Percentiles rank a stretch among this genome's conserved stretches.
Conservation (phyloP, 345 rosid species). For the Camelina neglecta region DNA sequence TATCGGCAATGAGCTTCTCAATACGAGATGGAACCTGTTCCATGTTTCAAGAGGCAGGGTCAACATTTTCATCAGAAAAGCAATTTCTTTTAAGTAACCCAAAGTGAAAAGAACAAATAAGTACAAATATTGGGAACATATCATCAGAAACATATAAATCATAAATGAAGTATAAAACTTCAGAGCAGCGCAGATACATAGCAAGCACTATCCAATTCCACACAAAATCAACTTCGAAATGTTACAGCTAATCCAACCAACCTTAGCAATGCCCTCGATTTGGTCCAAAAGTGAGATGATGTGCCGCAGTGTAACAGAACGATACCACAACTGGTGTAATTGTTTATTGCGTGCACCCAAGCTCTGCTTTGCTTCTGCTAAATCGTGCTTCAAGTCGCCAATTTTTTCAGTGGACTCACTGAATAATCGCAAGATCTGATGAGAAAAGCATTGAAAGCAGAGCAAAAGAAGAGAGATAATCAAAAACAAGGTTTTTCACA, state of each 20-base stretch:
- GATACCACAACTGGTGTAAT: slow-evolving; percentile 97
- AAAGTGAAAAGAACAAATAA: slow-evolving; percentile 11
- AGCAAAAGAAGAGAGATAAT: slow-evolving; percentile 26
- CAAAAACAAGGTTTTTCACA: slow-evolving; percentile 28
- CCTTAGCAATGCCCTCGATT: slow-evolving; percentile 99
- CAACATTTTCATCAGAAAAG: slow-evolving; percentile 29
- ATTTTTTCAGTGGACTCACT: slow-evolving; percentile 91
- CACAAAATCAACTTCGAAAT: slow-evolving; percentile 22
- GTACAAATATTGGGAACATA: slow-evolving; percentile 10
- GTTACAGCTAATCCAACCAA: slow-evolving; percentile 40
- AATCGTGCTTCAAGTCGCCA: slow-evolving; percentile 72
- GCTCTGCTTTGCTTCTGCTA: slow-evolving; percentile 83
- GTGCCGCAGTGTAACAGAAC: slow-evolving; percentile 97
- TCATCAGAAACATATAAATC: slow-evolving; percentile 28
- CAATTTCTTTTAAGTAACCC: slow-evolving; percentile 8
- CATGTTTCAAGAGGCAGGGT: slow-evolving; percentile 40
- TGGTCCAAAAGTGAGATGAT: slow-evolving; percentile 93
- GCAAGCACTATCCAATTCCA: slow-evolving; percentile 19
- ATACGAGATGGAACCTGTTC: slow-evolving; percentile 84
- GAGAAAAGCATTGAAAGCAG: slow-evolving; percentile 29
- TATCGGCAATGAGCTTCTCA: slow-evolving; percentile 88
- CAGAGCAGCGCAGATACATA: slow-evolving; percentile 31
- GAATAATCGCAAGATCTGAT: slow-evolving; percentile 92
- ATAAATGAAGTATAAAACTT: slow-evolving; percentile 25
- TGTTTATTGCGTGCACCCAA: slow-evolving; percentile 94